Evolutionary conservation across 768 basidiomycete species (phyloP), one percentile per base, ranked within the genome.

Genomic region (Gymnopilus junonius): DNA sequence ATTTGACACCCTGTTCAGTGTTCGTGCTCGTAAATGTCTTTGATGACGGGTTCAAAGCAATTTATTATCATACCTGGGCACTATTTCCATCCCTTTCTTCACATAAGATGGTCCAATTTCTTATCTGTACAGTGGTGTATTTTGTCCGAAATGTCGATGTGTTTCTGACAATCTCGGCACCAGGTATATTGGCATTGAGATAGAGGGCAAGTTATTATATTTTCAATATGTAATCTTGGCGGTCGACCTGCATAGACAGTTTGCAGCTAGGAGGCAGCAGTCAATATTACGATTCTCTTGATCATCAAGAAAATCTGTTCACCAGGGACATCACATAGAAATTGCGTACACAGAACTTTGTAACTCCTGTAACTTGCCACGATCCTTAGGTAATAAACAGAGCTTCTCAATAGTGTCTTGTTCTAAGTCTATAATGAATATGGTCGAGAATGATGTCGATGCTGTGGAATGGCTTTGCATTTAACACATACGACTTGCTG

Each of bases 1-100:
- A 82, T 82, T 53, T 72, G 69, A 66, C 83, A 83, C 7, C 80
- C 82, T 83, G n/a, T 34, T 27, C 3, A 20, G 81, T 83, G n/a
- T 34, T 27, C 3, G 17, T 35, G 23, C 42, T 51, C 12, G 39
- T 23, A 27, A 25, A 29, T 23, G 11, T 31, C 15, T 46, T 15
- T 11, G 17, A 25, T 12, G 37, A 48, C 31, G 23, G 23, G 23
- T 20, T 10, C 12, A 62, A n/a, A 43, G 27, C 29, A 46, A 12
- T 14, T 3, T 14, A 55, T n/a, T 27, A 58, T 8, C 51, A 27
- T 61, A 78, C 88, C 85, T 63, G 89, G 86, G 71, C 89, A 90
- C 39, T 67, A 59, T 61, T 65, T 70, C 73, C 73, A 73, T 20
- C 73, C 73, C 42, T 70, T 72, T 45, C 66, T 55, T 34, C 70